A percentile compares a stretch with the other conserved stretches of the same genome.
phyloP scores from a whole-genome alignment of 169 alveolate genomes.

The Cryptosporidium viatorum region DNA sequence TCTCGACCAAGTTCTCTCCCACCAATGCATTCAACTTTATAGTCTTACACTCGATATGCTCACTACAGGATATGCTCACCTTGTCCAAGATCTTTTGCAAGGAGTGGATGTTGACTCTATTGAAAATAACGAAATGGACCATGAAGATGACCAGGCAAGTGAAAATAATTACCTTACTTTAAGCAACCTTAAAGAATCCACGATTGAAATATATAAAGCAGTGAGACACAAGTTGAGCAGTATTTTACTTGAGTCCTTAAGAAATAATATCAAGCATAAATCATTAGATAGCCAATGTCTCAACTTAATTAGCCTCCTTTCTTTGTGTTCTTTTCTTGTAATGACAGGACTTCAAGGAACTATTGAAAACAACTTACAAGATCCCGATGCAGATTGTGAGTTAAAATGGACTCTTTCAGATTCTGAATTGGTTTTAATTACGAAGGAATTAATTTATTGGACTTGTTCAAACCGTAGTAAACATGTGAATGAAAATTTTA shows the following conservation, averaged over 20 bases:
- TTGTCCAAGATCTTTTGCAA: conserved; percentile 53
- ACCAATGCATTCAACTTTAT: conserved; percentile 44
- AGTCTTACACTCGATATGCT: conserved; percentile 37
- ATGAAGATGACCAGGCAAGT: not conserved
- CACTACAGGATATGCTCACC: conserved; percentile 70
- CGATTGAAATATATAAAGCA: conserved; percentile 22
- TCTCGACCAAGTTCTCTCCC: conserved; percentile 1
- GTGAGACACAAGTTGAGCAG: conserved; percentile 63
- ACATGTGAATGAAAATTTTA: not conserved
- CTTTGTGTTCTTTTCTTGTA: conserved; percentile 53
- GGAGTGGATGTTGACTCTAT: conserved; percentile 12
- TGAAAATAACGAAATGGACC: not conserved
- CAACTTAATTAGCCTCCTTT: conserved; percentile 36
- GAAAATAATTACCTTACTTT: not conserved
- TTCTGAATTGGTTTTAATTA: conserved; percentile 36
- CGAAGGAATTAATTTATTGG: conserved; percentile 55
- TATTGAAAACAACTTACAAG: conserved; percentile 38
- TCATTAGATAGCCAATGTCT: not conserved
- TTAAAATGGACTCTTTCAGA: conserved; percentile 42
- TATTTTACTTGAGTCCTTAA: conserved; percentile 18
- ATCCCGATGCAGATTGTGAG: not conserved
- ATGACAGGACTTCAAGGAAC: conserved; percentile 59
- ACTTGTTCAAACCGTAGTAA: conserved; percentile 9
- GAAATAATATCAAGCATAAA: conserved; percentile 39
- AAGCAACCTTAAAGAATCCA: conserved; percentile 3